Percentiles rank a stretch among this genome's conserved stretches.
Evolutionary conservation across 2,329 filamentous ascomycete genomes (phyloP).

Genomic region (Fusarium domesticum): DNA sequence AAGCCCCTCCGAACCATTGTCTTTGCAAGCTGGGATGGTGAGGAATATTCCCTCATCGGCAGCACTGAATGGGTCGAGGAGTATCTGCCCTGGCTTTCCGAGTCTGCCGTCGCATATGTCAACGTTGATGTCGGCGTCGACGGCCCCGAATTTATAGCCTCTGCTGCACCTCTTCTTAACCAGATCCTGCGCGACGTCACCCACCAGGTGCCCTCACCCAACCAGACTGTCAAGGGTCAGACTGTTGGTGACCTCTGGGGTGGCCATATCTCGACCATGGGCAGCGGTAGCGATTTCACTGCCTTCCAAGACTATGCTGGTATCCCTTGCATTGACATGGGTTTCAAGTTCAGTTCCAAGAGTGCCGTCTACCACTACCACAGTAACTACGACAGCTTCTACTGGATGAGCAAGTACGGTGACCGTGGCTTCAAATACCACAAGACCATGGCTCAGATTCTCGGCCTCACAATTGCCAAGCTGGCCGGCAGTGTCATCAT

Average conservation of each 20-base stretch:
- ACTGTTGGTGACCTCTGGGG: conserved; percentile 69
- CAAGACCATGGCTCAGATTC: conserved; percentile 61
- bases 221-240: conserved; percentile 70
- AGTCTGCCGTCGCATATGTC: conserved; percentile 73
- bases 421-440: conserved; percentile 69
- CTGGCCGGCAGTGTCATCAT: conserved; percentile 62
- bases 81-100: conserved; percentile 74
- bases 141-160: conserved; percentile 61
- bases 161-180: conserved; percentile 74
- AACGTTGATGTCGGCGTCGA: conserved; percentile 77
- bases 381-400: conserved; percentile 85
- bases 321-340: conserved; percentile 62
- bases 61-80: conserved; percentile 94
- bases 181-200: conserved; percentile 68
- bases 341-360: conserved; percentile 46
- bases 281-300: conserved; percentile 71
- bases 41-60: conserved; percentile 83
- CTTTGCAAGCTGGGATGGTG: conserved; percentile 78
- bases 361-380: conserved; percentile 77
- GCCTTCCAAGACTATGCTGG: conserved; percentile 72
- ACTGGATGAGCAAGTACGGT: conserved; percentile 82
- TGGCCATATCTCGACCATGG: conserved; percentile 61
- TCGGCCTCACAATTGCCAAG: conserved; percentile 59
- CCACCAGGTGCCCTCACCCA: conserved; percentile 62
- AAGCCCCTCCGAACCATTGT: conserved; percentile 79